Evolutionary conservation across 73 alveolate genomes (phyloP).

Genomic region (Paramecium sonneborni): DNA sequence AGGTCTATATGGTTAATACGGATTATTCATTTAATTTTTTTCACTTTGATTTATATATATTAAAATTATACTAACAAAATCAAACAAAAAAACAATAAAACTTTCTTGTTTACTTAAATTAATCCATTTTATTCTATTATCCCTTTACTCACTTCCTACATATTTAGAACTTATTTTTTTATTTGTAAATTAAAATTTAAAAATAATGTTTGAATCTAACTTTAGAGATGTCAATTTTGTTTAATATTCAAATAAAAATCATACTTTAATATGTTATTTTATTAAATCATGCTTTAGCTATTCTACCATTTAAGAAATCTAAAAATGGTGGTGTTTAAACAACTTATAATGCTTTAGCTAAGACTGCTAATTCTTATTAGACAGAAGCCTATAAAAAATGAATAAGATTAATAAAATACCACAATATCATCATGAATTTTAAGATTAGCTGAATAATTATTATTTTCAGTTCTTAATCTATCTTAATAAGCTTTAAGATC

Average conservation of each 20-base stretch:
- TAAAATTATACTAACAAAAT: not conserved
- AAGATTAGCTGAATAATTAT: not conserved
- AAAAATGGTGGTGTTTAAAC: conserved; percentile 33
- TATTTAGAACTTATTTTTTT: not conserved
- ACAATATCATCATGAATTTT: conserved; percentile 16
- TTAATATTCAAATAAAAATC: not conserved
- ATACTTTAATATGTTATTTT: not conserved
- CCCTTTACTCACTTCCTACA: no score
- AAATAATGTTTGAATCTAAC: not conserved
- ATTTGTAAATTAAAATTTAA: not conserved
- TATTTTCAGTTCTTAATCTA: not conserved
- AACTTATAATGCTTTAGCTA: conserved; percentile 46
- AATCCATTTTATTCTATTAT: no score
- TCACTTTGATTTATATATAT: not conserved
- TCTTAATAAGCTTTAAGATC: not conserved
- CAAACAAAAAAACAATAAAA: not conserved
- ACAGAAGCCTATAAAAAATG: not conserved
- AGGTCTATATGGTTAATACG: not conserved
- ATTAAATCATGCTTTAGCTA: not conserved
- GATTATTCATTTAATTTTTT: not conserved
- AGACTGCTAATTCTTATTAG: conserved; percentile 12
- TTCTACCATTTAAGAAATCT: conserved; percentile 21
- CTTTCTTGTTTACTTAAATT: no score
- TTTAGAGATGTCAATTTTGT: not conserved
- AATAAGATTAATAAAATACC: not conserved